Conservation (phyloP, 1,284 basidiomycete species). For the Xerocomus cyaneibrunnescens region DNA sequence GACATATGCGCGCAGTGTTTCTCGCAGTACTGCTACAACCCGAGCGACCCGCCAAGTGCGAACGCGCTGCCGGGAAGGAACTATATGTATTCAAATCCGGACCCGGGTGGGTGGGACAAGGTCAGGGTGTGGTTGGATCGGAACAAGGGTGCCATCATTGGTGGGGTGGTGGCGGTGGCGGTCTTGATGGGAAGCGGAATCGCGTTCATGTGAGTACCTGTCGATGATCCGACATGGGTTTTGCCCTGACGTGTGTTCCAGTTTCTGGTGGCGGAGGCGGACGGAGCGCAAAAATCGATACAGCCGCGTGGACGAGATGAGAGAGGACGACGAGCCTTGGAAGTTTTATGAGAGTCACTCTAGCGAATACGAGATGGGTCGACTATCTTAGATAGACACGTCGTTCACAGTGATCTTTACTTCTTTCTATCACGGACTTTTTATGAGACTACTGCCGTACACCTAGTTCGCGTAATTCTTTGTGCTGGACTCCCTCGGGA, state of each 20-base stretch:
- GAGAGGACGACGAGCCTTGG: slow-evolving; percentile 35
- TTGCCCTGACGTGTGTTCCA: slow-evolving; percentile 13
- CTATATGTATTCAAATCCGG: slow-evolving; percentile 26
- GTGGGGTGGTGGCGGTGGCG: slow-evolving; percentile 16
- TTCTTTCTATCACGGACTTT: background rate
- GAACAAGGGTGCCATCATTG: slow-evolving; percentile 28
- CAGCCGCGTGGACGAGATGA: slow-evolving; percentile 28
- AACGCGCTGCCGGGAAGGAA: slow-evolving; percentile 21
- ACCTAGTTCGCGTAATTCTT: no score
- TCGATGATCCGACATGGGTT: background rate
- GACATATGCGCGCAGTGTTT: slow-evolving; percentile 31
- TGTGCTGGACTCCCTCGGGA: no score
- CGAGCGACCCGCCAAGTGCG: slow-evolving; percentile 26
- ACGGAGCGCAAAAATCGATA: slow-evolving; percentile 25
- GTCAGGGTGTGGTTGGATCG: slow-evolving; percentile 23
- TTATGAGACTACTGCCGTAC: no score
- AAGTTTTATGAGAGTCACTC: slow-evolving; percentile 23
- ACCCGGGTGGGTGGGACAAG: slow-evolving; percentile 21
- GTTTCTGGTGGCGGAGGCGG: slow-evolving; percentile 33
- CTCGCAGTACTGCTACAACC: slow-evolving; percentile 38
- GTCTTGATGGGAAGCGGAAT: slow-evolving; percentile 19
- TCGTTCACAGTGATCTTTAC: background rate
- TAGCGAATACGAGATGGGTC: slow-evolving; percentile 16
- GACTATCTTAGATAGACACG: slow-evolving; percentile 5
- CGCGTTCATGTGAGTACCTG: slow-evolving; percentile 29